These are phyloP conservation scores for Raphanus raphanistrum DNA, from an alignment of 345 rosid species.

Conservation along the genomic window DNA sequence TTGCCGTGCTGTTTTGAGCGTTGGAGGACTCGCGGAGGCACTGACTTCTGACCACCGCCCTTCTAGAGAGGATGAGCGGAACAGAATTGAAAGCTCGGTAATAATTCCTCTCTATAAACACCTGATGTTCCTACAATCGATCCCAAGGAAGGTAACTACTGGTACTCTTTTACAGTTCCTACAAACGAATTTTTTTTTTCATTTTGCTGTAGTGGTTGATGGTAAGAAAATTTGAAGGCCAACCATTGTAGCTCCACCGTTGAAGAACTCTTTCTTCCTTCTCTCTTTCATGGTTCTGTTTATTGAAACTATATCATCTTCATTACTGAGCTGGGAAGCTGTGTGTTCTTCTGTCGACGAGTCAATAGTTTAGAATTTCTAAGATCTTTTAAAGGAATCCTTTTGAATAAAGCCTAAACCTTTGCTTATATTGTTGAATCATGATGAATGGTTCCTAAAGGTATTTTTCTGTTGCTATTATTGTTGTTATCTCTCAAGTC, in stretches of 20 bases:
- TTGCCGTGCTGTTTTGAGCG: conserved; percentile 88
- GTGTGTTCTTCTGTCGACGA: background rate
- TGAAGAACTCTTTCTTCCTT: background rate
- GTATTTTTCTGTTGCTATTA: too few species aligned
- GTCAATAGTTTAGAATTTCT: conserved; percentile 27
- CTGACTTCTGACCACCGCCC: conserved; percentile 86
- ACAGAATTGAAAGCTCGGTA: conserved; percentile 62
- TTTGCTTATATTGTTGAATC: background rate
- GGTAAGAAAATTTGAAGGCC: too few species aligned
- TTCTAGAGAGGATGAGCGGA: conserved; percentile 68
- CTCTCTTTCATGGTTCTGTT: background rate
- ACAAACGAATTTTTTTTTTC: too few species aligned
- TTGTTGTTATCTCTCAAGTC: too few species aligned
- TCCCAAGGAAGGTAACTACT: too few species aligned
- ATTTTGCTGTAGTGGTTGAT: too few species aligned
- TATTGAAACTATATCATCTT: background rate
- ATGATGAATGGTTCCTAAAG: too few species aligned
- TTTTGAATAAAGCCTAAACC: background rate
- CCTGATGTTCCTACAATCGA: background rate
- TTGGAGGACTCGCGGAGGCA: conserved; percentile 68
- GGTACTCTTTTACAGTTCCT: too few species aligned
- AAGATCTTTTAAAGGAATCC: background rate
- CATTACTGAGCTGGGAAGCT: background rate
- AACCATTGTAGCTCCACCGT: too few species aligned
- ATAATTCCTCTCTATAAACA: conserved; percentile 17